Percentiles rank a stretch among this genome's conserved stretches.
These are phyloP conservation scores for Calonectria honghensis DNA, from an alignment of 2,329 filamentous ascomycete genomes.

Conservation along the genomic window DNA sequence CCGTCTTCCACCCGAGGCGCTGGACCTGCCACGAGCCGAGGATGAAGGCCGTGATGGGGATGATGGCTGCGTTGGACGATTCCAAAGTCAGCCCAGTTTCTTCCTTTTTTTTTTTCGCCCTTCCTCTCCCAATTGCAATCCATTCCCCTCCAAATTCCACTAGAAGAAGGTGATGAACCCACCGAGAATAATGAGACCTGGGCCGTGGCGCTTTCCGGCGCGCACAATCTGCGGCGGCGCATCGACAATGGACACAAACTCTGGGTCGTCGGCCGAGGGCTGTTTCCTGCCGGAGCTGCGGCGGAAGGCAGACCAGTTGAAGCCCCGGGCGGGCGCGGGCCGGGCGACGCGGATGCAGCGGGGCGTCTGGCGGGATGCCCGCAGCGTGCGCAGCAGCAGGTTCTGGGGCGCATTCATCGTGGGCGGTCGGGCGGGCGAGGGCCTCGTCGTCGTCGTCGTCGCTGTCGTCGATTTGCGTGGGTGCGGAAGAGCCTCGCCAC, in stretches of 20 bases:
- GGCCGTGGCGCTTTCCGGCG: conserved; percentile 82
- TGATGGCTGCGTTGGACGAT: conserved; percentile 74
- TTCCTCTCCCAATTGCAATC: background rate
- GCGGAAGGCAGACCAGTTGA: conserved; percentile 48
- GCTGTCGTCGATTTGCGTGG: conserved; percentile 5
- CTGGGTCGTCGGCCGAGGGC: conserved; percentile 81
- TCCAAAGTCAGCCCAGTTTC: conserved; percentile 8
- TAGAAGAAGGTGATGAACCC: conserved; percentile 42
- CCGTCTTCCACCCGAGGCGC: conserved; percentile 94
- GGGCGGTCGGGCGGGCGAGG: conserved; percentile 23
- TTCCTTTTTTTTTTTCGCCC: too few relatives aligned
- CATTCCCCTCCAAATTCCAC: background rate
- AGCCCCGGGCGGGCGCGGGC: conserved; percentile 40
- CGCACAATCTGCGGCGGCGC: conserved; percentile 88
- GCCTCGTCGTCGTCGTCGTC: conserved; percentile 26
- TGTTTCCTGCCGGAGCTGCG: conserved; percentile 47
- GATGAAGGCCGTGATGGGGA: conserved; percentile 91
- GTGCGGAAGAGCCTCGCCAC: background rate
- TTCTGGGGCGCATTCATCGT: conserved; percentile 56
- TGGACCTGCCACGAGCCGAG: conserved; percentile 98
- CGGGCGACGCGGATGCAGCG: conserved; percentile 40
- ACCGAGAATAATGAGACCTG: conserved; percentile 87
- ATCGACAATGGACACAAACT: conserved; percentile 91
- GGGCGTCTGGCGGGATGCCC: conserved; percentile 41
- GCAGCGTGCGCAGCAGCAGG: conserved; percentile 55